A percentile compares a stretch with the other conserved stretches of the same genome.
Evolutionary conservation across 1,284 basidiomycete genomes (phyloP).

Genomic region (Neolentinus lepideus): DNA sequence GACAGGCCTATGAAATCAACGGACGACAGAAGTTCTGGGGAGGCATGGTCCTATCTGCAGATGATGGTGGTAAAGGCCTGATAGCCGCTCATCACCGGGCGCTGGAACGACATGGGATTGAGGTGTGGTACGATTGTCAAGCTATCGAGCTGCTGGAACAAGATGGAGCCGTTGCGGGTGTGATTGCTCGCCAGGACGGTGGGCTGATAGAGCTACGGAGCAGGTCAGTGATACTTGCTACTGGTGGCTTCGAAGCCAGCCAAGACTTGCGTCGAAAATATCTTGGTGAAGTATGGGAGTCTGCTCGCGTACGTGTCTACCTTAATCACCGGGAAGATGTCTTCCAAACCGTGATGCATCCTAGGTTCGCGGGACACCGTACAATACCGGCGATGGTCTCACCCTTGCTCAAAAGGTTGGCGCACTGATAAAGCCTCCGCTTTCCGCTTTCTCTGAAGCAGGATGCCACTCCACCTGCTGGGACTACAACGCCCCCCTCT

Average conservation of each 20-base stretch:
- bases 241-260: slow-evolving; percentile 60
- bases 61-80: slow-evolving; percentile 62
- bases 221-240: slow-evolving; percentile 47
- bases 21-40: slow-evolving; percentile 65
- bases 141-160: slow-evolving; percentile 35
- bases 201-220: slow-evolving; percentile 27
- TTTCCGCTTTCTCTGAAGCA: slow-evolving; percentile 34
- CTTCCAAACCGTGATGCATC: not conserved
- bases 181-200: slow-evolving; percentile 34
- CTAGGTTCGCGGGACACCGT: slow-evolving; percentile 63
- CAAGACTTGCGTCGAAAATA: slow-evolving; percentile 39
- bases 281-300: slow-evolving; percentile 48
- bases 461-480: slow-evolving; percentile 66
- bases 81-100: slow-evolving; percentile 48
- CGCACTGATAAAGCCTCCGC: slow-evolving; percentile 39
- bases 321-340: not conserved
- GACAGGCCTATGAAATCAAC: slow-evolving; percentile 58
- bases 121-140: slow-evolving; percentile 47
- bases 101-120: slow-evolving; percentile 39
- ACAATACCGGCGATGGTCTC: slow-evolving; percentile 60
- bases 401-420: slow-evolving; percentile 40
- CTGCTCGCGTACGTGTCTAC: slow-evolving; percentile 37
- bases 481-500: slow-evolving; percentile 52
- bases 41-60: slow-evolving; percentile 50
- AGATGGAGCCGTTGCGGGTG: slow-evolving; percentile 33